These are phyloP conservation scores for Daldinia eschscholtzii DNA, from an alignment of 2,329 filamentous ascomycete species.

Conservation along the genomic window DNA sequence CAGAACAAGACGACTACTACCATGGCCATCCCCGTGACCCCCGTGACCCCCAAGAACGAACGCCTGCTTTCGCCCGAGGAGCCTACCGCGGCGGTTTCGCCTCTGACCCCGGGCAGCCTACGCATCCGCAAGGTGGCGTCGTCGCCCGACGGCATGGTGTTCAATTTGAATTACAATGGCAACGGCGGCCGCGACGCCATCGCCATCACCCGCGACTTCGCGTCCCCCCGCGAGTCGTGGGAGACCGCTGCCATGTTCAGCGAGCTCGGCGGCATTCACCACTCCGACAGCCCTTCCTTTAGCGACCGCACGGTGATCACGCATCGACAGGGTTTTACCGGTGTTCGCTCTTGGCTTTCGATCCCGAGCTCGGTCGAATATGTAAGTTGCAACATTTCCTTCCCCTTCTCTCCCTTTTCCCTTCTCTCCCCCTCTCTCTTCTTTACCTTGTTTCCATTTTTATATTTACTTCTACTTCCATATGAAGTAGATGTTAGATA, in stretches of 20 bases:
- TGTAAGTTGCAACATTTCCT: background rate
- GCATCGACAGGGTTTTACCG: background rate
- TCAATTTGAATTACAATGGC: background rate
- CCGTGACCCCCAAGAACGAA: background rate
- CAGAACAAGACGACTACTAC: background rate
- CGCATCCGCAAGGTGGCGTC: background rate
- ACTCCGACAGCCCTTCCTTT: background rate
- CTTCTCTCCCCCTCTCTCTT: background rate
- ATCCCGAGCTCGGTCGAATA: background rate
- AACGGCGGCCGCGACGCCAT: background rate
- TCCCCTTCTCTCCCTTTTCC: background rate
- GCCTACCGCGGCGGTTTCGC: background rate
- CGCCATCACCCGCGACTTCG: background rate
- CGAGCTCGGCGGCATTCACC: background rate
- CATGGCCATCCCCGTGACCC: background rate
- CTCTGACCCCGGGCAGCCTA: background rate
- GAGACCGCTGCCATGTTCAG: background rate
- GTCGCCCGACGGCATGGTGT: constrained; percentile 1
- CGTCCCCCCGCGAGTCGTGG: constrained; percentile 3
- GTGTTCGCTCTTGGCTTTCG: background rate
- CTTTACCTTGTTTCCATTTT: background rate
- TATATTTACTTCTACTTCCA: background rate
- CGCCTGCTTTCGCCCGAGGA: background rate
- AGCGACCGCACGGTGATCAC: background rate
- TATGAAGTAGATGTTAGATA: background rate